Conservation (phyloP, 106 monocot species). For the Xerophyta viscosa region DNA sequence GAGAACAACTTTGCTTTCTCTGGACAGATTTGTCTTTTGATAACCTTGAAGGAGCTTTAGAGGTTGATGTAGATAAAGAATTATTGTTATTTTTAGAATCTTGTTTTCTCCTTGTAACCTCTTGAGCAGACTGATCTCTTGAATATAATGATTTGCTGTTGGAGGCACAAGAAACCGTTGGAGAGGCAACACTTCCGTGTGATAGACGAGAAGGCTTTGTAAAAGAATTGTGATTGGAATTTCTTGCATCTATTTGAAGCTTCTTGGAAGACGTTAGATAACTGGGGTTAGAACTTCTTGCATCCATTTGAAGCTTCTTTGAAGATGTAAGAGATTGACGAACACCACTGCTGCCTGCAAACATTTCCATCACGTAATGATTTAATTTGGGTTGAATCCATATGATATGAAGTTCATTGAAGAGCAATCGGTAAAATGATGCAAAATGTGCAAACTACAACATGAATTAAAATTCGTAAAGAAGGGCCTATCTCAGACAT, state of each 20-base stretch:
- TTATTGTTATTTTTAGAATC: constrained; percentile 4
- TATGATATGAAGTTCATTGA: too few relatives aligned
- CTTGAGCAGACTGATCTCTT: constrained; percentile 7
- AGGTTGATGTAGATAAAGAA: constrained; percentile 6
- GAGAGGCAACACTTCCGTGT: neutral
- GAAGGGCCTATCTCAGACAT: too few relatives aligned
- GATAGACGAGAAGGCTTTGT: constrained; percentile 1
- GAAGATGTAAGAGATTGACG: constrained; percentile 7
- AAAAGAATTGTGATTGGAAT: neutral
- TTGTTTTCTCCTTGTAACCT: constrained; percentile 9
- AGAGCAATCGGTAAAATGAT: too few relatives aligned
- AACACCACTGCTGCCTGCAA: constrained; percentile 19
- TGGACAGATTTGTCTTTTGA: constrained; percentile 1
- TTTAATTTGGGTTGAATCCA: too few relatives aligned
- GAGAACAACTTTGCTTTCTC: neutral
- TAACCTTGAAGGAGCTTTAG: constrained; percentile 7
- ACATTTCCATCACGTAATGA: neutral
- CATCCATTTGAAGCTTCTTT: constrained; percentile 12
- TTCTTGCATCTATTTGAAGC: too few relatives aligned
- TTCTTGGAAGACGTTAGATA: too few relatives aligned
- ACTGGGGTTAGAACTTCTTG: too few relatives aligned
- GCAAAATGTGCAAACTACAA: too few relatives aligned
- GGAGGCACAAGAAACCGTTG: constrained; percentile 6
- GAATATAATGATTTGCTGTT: neutral
- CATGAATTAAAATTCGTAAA: too few relatives aligned